A percentile compares a stretch with the other conserved stretches of the same genome.
These are phyloP conservation scores for Cordyceps cateniannulata DNA, from an alignment of 2,329 filamentous ascomycete species.

Conservation along the genomic window DNA sequence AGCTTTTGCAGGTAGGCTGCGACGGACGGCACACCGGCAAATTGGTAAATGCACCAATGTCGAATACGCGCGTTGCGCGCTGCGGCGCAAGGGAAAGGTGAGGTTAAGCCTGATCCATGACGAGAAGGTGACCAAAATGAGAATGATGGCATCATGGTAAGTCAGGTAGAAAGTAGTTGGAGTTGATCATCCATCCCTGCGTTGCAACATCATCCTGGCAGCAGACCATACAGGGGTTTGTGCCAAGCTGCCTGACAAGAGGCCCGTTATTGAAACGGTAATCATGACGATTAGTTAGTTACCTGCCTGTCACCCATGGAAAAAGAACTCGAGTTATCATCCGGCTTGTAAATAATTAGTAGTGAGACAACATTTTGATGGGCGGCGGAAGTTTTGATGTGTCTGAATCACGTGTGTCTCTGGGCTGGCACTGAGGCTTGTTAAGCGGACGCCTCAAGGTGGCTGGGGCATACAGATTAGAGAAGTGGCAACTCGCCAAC, in stretches of 20 bases:
- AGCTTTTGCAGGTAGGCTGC: too few relatives aligned
- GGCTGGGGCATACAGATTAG: not conserved
- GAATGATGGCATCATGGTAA: too few relatives aligned
- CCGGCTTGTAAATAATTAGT: not conserved
- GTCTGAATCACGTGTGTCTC: constrained; percentile 10
- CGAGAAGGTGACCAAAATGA: too few relatives aligned
- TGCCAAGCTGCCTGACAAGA: not conserved
- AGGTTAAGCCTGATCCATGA: too few relatives aligned
- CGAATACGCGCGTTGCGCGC: too few relatives aligned
- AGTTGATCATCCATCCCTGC: not conserved
- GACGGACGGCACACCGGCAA: too few relatives aligned
- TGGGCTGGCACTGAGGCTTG: not conserved
- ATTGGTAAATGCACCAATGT: too few relatives aligned
- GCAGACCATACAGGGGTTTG: not conserved
- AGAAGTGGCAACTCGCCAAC: constrained; percentile 6
- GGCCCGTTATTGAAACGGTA: not conserved
- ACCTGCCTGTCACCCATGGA: not conserved
- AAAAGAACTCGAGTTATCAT: not conserved
- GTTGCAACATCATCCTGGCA: not conserved
- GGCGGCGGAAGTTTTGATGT: not conserved
- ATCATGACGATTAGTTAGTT: not conserved
- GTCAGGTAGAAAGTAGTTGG: too few relatives aligned
- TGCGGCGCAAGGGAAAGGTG: too few relatives aligned
- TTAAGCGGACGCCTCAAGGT: not conserved
- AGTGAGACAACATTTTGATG: constrained; percentile 4